Evolutionary conservation across 257 asterid species (phyloP).

Genomic region (Nemophila menziesii): DNA sequence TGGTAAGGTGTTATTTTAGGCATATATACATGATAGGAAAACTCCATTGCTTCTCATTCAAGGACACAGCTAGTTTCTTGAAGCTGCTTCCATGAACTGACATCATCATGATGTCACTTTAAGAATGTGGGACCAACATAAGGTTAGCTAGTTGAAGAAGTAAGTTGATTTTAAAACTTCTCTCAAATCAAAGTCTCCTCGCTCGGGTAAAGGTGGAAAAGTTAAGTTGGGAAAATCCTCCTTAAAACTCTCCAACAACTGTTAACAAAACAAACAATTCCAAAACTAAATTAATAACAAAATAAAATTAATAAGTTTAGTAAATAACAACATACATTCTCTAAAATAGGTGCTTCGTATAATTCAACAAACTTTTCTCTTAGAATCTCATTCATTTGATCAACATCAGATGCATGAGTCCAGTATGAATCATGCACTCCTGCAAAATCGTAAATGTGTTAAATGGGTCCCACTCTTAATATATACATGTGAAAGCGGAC

Average conservation of each 20-base stretch:
- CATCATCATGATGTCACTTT: background rate
- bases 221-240: slow-evolving; percentile 50
- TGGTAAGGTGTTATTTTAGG: no score
- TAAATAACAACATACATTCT: slow-evolving; percentile 45
- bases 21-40: no score
- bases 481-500: background rate
- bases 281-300: background rate
- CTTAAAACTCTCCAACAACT: slow-evolving; percentile 65
- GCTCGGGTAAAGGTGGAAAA: slow-evolving; percentile 77
- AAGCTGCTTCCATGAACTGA: no score
- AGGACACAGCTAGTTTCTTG: no score
- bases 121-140: background rate
- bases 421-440: slow-evolving; percentile 98
- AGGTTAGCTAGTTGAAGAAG: slow-evolving; percentile 70
- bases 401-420: slow-evolving; percentile 98
- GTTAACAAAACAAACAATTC: slow-evolving; percentile 8
- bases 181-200: slow-evolving; percentile 82
- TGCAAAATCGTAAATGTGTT: slow-evolving; percentile 15
- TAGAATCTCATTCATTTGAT: slow-evolving; percentile 71
- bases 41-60: no score
- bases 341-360: slow-evolving; percentile 75
- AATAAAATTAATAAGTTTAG: background rate
- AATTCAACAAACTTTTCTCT: slow-evolving; percentile 93
- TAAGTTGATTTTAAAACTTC: slow-evolving; percentile 74
- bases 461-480: background rate